Evolutionary conservation across 495 filamentous ascomycete species (phyloP).

Genomic region (Annulohypoxylon maeteangense): DNA sequence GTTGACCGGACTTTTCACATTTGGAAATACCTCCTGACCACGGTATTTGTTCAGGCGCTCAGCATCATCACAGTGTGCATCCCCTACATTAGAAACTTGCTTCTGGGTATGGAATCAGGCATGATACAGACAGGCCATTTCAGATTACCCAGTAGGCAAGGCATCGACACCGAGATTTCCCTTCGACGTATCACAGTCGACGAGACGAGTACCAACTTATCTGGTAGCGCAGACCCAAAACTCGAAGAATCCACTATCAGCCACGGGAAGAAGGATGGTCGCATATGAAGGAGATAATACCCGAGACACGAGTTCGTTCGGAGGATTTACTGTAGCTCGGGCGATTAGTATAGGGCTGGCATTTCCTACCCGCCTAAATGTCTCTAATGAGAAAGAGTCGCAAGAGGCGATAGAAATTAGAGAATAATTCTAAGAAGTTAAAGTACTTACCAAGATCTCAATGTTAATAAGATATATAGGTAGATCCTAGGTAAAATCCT

Average conservation of each 20-base stretch:
- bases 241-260: not conserved
- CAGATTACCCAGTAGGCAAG: not conserved
- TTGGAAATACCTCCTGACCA: constrained; percentile 3
- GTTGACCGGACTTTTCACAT: not conserved
- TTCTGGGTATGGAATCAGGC: constrained; percentile 6
- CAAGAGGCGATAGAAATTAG: no score
- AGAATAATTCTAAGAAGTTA: no score
- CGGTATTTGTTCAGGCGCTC: not conserved
- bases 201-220: not conserved
- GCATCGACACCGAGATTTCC: not conserved
- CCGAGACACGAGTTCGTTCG: not conserved
- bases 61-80: constrained; percentile 2
- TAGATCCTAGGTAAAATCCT: no score
- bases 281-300: not conserved
- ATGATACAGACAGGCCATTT: not conserved
- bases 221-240: not conserved
- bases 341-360: not conserved
- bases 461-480: no score
- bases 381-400: not conserved
- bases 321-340: not conserved
- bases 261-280: not conserved
- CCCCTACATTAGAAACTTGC: not conserved
- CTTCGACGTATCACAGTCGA: not conserved
- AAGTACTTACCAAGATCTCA: no score
- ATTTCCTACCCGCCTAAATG: not conserved